These are phyloP conservation scores for Dimargaris xerosporica DNA, from an alignment of 192 early-diverging fungal species.

Conservation along the genomic window DNA sequence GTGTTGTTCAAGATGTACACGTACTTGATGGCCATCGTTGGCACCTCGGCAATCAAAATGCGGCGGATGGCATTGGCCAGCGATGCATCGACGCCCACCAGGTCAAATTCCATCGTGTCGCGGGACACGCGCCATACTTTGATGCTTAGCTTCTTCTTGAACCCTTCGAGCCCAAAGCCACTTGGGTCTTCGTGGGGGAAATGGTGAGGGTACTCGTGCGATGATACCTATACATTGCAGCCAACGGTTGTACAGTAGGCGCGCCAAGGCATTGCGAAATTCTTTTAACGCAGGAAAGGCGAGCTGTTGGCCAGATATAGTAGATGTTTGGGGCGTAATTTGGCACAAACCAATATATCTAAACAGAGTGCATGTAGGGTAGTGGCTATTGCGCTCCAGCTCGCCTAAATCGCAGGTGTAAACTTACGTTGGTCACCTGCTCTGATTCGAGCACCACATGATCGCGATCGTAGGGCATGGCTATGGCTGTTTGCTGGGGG, in stretches of 20 bases:
- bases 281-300: no score
- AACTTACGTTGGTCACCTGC: constrained; percentile 46
- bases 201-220: constrained; percentile 59
- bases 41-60: constrained; percentile 88
- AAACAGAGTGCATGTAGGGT: no score
- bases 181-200: constrained; percentile 40
- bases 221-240: constrained; percentile 60
- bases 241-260: no score
- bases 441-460: constrained; percentile 53
- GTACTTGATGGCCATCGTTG: constrained; percentile 93
- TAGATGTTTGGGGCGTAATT: no score
- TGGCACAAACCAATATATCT: no score
- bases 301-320: no score
- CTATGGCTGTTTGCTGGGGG: no score
- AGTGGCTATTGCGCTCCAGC: no score
- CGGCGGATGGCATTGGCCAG: constrained; percentile 89
- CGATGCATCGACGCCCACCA: constrained; percentile 83
- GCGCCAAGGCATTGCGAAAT: no score
- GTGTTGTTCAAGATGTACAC: constrained; percentile 89
- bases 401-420: background rate
- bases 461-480: constrained; percentile 21
- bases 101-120: constrained; percentile 84
- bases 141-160: constrained; percentile 62
- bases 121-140: constrained; percentile 49
- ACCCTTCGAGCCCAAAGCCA: constrained; percentile 46